phyloP scores from a whole-genome alignment of 140 eudicot genomes.

The Oenanthe javanica region DNA sequence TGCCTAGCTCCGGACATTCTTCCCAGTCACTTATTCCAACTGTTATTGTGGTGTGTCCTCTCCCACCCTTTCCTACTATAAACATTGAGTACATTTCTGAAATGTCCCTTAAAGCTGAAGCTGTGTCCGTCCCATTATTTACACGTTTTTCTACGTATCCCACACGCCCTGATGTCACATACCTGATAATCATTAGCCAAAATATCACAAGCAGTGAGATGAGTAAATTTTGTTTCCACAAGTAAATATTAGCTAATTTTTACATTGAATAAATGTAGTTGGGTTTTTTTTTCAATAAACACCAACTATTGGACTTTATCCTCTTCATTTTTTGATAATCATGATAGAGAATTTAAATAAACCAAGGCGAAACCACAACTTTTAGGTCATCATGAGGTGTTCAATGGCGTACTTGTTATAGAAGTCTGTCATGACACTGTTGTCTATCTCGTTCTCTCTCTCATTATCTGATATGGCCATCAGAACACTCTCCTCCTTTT shows the following conservation, averaged over 20 bases:
- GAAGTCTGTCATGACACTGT: slow-evolving; percentile 53
- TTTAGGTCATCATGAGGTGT: background rate
- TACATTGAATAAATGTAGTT: background rate
- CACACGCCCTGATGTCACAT: slow-evolving; percentile 75
- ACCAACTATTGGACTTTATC: background rate
- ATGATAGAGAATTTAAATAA: background rate
- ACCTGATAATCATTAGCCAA: slow-evolving; percentile 38
- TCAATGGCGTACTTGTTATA: slow-evolving; percentile 55
- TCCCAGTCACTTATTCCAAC: slow-evolving; percentile 97
- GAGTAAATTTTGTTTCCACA: background rate
- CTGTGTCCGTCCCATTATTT: slow-evolving; percentile 63
- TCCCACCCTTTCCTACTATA: slow-evolving; percentile 79
- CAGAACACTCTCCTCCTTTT: slow-evolving; percentile 46
- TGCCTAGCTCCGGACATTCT: slow-evolving; percentile 96
- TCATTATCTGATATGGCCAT: slow-evolving; percentile 56
- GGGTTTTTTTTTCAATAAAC: background rate
- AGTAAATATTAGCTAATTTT: background rate
- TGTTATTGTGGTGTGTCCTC: slow-evolving; percentile 59
- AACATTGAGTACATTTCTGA: slow-evolving; percentile 71
- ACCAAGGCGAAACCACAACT: background rate
- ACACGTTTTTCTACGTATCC: slow-evolving; percentile 83
- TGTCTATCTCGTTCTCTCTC: slow-evolving; percentile 57
- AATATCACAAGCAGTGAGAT: background rate
- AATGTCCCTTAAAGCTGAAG: slow-evolving; percentile 64
- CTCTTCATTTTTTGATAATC: background rate